Evolutionary conservation across 306 rosid species (phyloP), one percentile per base, ranked within the genome.

Genomic region (Dryas alaskensis): DNA sequence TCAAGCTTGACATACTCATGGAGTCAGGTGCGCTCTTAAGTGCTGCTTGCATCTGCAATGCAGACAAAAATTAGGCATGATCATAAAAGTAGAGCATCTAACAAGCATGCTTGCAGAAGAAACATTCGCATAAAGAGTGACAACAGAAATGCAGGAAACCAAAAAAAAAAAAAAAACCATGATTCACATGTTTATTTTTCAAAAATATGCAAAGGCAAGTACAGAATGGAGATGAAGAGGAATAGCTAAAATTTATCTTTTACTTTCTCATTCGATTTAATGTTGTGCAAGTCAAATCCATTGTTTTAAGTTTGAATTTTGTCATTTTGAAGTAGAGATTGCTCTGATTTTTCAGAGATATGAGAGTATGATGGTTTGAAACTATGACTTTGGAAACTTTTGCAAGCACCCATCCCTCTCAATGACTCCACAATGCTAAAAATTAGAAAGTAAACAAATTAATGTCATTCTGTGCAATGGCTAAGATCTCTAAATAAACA

Each of bases 31-130:
- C 72, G 68, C 83, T 90, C 81, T 88, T 86, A 55, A 94, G 86
- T 80, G 88, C 97, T 67, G 87, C 85, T 80, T 92, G 82, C 93
- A 94, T 94, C 99, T 94, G 90, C 85, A 88, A 75, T 82, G 73
- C 81, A 48, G 51, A 72, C 52, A 67, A 76, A 63, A 52, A 70
- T 45, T 81, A 68, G 66, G 77, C 53, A 72, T 37, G 43, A 45
- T 59, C 31, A 65, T 1, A 40, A 7, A 46, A 13, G 2, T 7
- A 69, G 49, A 65, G 70, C 65, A 66, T 12, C 71, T 31, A 73
- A 67, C 42, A 71, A 10, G 42, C 50, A 65, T 67, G 49, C 7
- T 72, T 11, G 63, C 73, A 53, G 50, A 55, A 49, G 60, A 73
- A 74, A 77, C 8, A 53, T 51, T 54, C 60, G 72, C 78, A 67